Evolutionary conservation across 345 rosid species (phyloP), one percentile per base, ranked within the genome.

Genomic region (Aquilaria malaccensis): DNA sequence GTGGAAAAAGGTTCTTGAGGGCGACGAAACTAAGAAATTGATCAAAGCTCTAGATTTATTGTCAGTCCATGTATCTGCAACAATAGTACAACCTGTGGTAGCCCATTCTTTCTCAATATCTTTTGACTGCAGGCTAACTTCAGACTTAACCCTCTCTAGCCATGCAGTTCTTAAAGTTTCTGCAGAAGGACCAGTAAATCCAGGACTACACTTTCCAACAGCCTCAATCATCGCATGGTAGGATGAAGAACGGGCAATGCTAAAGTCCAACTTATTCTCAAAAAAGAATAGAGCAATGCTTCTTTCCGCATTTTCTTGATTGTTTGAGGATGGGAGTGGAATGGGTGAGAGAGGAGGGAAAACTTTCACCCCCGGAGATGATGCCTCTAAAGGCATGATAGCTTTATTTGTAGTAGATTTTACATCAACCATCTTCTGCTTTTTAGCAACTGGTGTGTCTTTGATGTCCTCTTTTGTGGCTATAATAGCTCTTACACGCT

Each of bases 21-120:
- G 97, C 0, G 95, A 90, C 6, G 97, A 87, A 72, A 90, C 89
- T 37, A 81, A 80, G 69, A 91, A 87, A 77, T 87, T 87, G 15
- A 91, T 82, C 37, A 87, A 74, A 49, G 97, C 95, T 70, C 80
- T 82, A 10, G 97, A 82, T 74, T 91, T 91, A 66, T 84, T 81
- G 71, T 91, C 97, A 7, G 93, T 83, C 91, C 91, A 91, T 29
- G 86, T 80, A 68, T 87, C 89, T 0, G 93, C 96, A 68, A 85
- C 69, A 71, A 91, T 73, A 41, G 96, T 87, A 67, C 84, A 85
- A 30, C 97, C 97, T 1, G 93, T 84, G 63, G 85, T 87, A 14
- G 71, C 59, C 96, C 93, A 91, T 68, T 91, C 96, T 76, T 84
- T 91, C 77, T 91, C 87, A 32, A 64, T 60, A 46, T 85, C 83